Conservation (phyloP, 306 rosid species). For the Rosa persica region DNA sequence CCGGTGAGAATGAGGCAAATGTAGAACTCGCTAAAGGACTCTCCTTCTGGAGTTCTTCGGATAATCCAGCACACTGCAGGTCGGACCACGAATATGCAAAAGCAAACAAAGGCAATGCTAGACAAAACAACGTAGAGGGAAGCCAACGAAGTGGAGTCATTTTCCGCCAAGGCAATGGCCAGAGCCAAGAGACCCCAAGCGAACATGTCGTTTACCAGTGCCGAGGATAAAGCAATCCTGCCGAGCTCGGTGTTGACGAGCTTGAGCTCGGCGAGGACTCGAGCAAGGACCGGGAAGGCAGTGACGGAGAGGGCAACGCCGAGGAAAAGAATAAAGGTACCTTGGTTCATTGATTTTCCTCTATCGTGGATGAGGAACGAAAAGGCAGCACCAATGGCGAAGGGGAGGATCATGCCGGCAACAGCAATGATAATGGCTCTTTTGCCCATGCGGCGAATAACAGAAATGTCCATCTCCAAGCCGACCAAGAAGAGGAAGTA, state of each 20-base stretch:
- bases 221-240: constrained; percentile 61
- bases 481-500: constrained; percentile 80
- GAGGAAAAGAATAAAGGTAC: constrained; percentile 53
- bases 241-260: constrained; percentile 76
- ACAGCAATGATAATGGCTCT: constrained; percentile 54
- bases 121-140: constrained; percentile 77
- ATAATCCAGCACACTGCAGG: constrained; percentile 65
- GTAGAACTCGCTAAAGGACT: constrained; percentile 61
- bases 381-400: constrained; percentile 40
- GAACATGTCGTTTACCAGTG: constrained; percentile 75
- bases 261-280: constrained; percentile 77
- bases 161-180: constrained; percentile 76
- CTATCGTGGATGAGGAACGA: constrained; percentile 25
- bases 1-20: constrained; percentile 79
- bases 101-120: constrained; percentile 53
- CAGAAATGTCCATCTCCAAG: constrained; percentile 76
- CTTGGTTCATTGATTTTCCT: not conserved
- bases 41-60: constrained; percentile 82
- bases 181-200: constrained; percentile 83
- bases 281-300: constrained; percentile 78
- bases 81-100: constrained; percentile 51
- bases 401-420: constrained; percentile 76
- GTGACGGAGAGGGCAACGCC: constrained; percentile 73
- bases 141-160: constrained; percentile 47
- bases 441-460: constrained; percentile 51